Conservation (phyloP, 345 rosid genomes). For the Rhizophora apiculata region DNA sequence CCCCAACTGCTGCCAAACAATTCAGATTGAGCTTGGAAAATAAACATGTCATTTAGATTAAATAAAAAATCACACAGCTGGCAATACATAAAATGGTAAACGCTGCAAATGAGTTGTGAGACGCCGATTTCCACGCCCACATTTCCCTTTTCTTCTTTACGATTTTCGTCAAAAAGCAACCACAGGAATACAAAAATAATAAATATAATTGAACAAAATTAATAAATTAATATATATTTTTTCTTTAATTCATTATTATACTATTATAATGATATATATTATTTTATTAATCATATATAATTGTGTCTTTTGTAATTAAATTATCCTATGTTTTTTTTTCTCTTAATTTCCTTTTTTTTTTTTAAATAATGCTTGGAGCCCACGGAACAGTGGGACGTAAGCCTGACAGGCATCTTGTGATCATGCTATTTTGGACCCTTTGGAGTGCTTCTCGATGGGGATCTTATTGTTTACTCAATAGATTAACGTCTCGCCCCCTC, state of each 20-base stretch:
- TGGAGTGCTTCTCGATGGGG: slow-evolving; percentile 36
- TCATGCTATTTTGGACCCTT: slow-evolving; percentile 29
- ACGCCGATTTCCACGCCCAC: slow-evolving; percentile 15
- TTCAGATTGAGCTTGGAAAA: slow-evolving; percentile 1
- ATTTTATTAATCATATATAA: too few species aligned
- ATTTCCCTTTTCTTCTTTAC: too few species aligned
- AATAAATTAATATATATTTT: too few species aligned
- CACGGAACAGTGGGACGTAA: background rate
- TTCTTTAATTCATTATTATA: too few species aligned
- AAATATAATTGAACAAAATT: too few species aligned
- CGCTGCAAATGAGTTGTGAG: background rate
- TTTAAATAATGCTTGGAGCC: slow-evolving; percentile 17
- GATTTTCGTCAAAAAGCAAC: too few species aligned
- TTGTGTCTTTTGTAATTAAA: too few species aligned
- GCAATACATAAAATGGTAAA: slow-evolving; percentile 4
- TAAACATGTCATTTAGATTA: background rate
- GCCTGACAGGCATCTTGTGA: slow-evolving; percentile 46
- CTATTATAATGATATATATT: too few species aligned
- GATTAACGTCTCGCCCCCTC: background rate
- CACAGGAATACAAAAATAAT: too few species aligned
- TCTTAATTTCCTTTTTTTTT: background rate
- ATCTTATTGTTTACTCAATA: slow-evolving; percentile 13
- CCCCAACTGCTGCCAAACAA: slow-evolving; percentile 11
- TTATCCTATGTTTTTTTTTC: too few species aligned
- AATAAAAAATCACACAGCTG: slow-evolving; percentile 15